Percentiles rank a stretch among this genome's conserved stretches.
Evolutionary conservation across 1,284 basidiomycete species (phyloP).

Genomic region (Lentinula novae-zelandiae): DNA sequence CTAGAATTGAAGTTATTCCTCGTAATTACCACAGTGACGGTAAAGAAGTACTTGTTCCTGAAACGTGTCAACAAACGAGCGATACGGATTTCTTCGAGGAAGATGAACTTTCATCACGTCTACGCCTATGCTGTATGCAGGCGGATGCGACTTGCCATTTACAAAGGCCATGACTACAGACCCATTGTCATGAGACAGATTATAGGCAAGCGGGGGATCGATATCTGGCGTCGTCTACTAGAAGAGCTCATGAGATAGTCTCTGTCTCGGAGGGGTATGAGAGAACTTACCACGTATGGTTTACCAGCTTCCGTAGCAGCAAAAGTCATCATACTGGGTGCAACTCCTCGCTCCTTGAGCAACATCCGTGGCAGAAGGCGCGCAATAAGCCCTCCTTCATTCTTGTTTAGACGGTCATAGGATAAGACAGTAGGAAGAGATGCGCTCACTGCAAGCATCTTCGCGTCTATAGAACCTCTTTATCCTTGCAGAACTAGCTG

Average conservation of each 20-base stretch:
- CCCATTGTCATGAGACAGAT: slow-evolving; percentile 76
- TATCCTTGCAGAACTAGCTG: slow-evolving; percentile 49
- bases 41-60: slow-evolving; percentile 53
- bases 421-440: neutral
- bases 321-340: slow-evolving; percentile 45
- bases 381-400: slow-evolving; percentile 67
- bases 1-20: slow-evolving; percentile 31
- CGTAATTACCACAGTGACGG: neutral
- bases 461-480: slow-evolving; percentile 62
- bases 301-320: slow-evolving; percentile 59
- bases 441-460: slow-evolving; percentile 65
- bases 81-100: slow-evolving; percentile 51
- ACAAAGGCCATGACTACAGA: slow-evolving; percentile 67
- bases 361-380: slow-evolving; percentile 62
- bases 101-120: slow-evolving; percentile 75
- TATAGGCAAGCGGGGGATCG: slow-evolving; percentile 62
- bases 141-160: slow-evolving; percentile 47
- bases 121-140: slow-evolving; percentile 61
- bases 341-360: slow-evolving; percentile 51
- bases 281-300: slow-evolving; percentile 62
- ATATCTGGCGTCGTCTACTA: slow-evolving; percentile 40
- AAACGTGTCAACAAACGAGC: slow-evolving; percentile 60
- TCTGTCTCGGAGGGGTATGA: neutral
- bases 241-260: neutral
- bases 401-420: slow-evolving; percentile 11